These are phyloP conservation scores for Syncephalastrum sp. DNA, from an alignment of 371 early-diverging fungal species.

Conservation along the genomic window DNA sequence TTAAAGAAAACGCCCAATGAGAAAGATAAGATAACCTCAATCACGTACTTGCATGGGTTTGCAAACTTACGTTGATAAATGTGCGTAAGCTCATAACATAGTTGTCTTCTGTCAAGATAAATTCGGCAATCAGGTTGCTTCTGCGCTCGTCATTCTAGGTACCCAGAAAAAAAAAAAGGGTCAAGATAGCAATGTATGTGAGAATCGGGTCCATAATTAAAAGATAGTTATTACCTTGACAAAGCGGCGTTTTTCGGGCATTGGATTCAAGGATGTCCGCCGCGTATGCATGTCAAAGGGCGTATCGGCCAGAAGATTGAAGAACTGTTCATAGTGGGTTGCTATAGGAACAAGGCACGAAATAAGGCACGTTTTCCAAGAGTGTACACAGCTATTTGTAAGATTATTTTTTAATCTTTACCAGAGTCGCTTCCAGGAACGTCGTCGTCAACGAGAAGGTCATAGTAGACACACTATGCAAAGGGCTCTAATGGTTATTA, in stretches of 20 bases:
- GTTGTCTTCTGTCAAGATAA: constrained; percentile 39
- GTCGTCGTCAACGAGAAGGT: constrained; percentile 12
- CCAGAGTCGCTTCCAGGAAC: constrained; percentile 1
- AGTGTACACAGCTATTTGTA: not conserved
- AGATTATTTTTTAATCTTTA: not conserved
- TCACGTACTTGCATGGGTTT: not conserved
- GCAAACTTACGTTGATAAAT: constrained; percentile 12
- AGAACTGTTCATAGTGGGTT: constrained; percentile 10
- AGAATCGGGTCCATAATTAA: not conserved
- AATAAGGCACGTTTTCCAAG: not conserved
- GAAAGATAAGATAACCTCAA: not conserved
- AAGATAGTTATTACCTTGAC: constrained; percentile 11
- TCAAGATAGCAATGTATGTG: not conserved
- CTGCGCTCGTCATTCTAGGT: constrained; percentile 24
- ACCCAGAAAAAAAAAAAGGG: not conserved
- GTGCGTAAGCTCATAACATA: constrained; percentile 35
- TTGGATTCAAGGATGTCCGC: constrained; percentile 7
- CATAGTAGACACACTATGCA: constrained; percentile 14
- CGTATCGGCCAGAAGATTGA: constrained; percentile 3
- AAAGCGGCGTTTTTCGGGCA: constrained; percentile 10
- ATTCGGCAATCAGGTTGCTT: constrained; percentile 31
- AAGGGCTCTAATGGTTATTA: too few relatives aligned
- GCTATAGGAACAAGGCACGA: not conserved
- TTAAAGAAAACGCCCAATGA: constrained; percentile 12
- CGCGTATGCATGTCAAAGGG: constrained; percentile 2